These are phyloP conservation scores for Gossypium mustelinum DNA, from an alignment of 345 rosid genomes.

Conservation along the genomic window DNA sequence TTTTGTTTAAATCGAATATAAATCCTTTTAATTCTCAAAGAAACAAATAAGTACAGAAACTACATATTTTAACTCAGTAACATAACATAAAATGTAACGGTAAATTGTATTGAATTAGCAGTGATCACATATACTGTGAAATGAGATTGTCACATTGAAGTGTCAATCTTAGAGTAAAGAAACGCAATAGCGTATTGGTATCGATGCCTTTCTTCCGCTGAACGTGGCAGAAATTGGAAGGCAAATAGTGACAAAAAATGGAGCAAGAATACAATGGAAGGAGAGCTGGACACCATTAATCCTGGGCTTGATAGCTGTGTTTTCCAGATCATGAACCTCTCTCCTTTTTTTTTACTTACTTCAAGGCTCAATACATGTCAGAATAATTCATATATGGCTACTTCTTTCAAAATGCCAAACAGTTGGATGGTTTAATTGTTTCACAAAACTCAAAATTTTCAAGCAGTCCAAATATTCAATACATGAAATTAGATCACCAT, in stretches of 20 bases:
- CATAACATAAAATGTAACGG: too few relatives aligned
- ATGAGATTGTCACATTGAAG: background rate
- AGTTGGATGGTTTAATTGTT: background rate
- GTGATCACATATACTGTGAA: too few relatives aligned
- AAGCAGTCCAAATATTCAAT: too few relatives aligned
- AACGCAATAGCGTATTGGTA: constrained; percentile 22
- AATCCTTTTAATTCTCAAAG: background rate
- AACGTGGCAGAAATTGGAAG: constrained; percentile 44
- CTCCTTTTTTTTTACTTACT: background rate
- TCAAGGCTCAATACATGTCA: background rate
- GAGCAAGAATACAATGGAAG: constrained; percentile 27
- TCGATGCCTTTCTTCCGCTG: constrained; percentile 24
- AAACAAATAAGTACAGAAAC: background rate
- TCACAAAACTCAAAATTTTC: background rate
- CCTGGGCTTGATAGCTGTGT: background rate
- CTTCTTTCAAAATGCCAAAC: background rate
- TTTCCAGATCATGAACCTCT: constrained; percentile 1
- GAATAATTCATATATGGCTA: background rate
- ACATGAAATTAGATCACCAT: background rate
- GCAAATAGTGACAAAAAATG: constrained; percentile 40
- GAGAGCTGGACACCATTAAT: constrained; percentile 49
- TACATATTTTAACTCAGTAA: background rate
- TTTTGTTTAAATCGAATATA: too few relatives aligned
- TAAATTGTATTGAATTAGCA: too few relatives aligned
- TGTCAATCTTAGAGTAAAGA: background rate